Conservation (phyloP, 148 eudicot genomes). For the Rhododendron simsii region DNA sequence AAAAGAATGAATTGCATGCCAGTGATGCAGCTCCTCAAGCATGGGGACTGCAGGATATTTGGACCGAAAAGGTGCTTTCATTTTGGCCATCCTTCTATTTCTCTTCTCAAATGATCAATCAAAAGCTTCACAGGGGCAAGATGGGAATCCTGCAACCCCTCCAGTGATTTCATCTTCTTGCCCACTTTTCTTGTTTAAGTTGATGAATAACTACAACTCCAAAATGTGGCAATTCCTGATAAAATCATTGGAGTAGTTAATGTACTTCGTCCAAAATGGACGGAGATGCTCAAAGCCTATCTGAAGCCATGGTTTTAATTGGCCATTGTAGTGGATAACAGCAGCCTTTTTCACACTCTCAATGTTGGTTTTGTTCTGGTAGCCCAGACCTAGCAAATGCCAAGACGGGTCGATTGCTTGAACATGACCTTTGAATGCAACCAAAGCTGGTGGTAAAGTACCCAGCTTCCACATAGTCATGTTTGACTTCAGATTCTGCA, state of each 20-base stretch:
- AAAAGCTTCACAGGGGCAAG: slow-evolving; percentile 26
- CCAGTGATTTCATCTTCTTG: slow-evolving; percentile 16
- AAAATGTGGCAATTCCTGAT: slow-evolving; percentile 86
- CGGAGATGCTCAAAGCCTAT: slow-evolving; percentile 98
- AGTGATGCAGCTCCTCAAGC: slow-evolving; percentile 26
- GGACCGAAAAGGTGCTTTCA: slow-evolving; percentile 18
- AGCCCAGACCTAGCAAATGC: slow-evolving; percentile 98
- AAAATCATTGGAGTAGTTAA: slow-evolving; percentile 85
- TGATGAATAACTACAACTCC: slow-evolving; percentile 50
- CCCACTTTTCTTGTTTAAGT: slow-evolving; percentile 24
- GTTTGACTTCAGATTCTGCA: slow-evolving; percentile 95
- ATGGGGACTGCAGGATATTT: slow-evolving; percentile 21
- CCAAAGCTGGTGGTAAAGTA: slow-evolving; percentile 93
- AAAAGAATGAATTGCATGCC: slow-evolving; percentile 51
- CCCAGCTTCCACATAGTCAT: slow-evolving; percentile 97
- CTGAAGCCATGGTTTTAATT: slow-evolving; percentile 94
- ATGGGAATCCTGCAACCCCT: slow-evolving; percentile 19
- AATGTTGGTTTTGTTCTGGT: slow-evolving; percentile 74
- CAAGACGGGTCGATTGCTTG: slow-evolving; percentile 87
- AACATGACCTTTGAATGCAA: slow-evolving; percentile 91
- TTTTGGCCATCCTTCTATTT: slow-evolving; percentile 21
- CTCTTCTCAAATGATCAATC: slow-evolving; percentile 24
- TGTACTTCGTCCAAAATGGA: slow-evolving; percentile 94
- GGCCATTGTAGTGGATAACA: slow-evolving; percentile 98
- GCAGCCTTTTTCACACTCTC: slow-evolving; percentile 83